Conservation (phyloP, 192 early-diverging fungal species). For the Linderina pennispora region DNA sequence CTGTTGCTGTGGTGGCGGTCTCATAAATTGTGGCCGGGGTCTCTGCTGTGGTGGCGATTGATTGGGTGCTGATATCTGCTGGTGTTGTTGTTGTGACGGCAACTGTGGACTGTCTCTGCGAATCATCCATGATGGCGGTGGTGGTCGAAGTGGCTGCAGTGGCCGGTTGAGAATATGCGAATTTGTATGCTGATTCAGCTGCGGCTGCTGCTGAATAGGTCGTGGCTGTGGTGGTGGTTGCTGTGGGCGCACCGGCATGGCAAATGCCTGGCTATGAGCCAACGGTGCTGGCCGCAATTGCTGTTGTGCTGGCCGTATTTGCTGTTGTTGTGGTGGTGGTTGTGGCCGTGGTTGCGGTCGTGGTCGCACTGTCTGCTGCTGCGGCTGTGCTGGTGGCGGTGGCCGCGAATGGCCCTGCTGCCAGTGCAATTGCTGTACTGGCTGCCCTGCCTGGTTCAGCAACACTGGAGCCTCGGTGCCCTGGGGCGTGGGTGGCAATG, state of each 20-base stretch:
- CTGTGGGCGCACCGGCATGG: too few species aligned
- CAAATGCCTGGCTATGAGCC: background rate
- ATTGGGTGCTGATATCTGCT: too few species aligned
- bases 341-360: too few species aligned
- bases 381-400: too few species aligned
- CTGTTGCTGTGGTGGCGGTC: background rate
- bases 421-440: background rate
- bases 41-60: background rate
- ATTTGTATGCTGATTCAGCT: conserved; percentile 4
- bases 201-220: background rate
- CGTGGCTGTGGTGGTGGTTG: background rate
- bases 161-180: conserved; percentile 33
- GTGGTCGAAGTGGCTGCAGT: conserved; percentile 32
- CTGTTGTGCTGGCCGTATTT: conserved; percentile 1
- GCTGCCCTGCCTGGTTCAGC: too few species aligned
- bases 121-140: conserved; percentile 38
- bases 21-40: background rate
- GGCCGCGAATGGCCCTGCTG: too few species aligned
- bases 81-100: background rate
- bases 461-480: too few species aligned
- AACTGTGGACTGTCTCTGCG: conserved; percentile 28
- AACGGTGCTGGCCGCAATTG: background rate
- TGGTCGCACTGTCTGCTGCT: too few species aligned
- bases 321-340: background rate
- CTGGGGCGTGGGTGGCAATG: too few species aligned